These are phyloP conservation scores for Phaseolus lunatus DNA, from an alignment of 306 rosid genomes.

Conservation along the genomic window DNA sequence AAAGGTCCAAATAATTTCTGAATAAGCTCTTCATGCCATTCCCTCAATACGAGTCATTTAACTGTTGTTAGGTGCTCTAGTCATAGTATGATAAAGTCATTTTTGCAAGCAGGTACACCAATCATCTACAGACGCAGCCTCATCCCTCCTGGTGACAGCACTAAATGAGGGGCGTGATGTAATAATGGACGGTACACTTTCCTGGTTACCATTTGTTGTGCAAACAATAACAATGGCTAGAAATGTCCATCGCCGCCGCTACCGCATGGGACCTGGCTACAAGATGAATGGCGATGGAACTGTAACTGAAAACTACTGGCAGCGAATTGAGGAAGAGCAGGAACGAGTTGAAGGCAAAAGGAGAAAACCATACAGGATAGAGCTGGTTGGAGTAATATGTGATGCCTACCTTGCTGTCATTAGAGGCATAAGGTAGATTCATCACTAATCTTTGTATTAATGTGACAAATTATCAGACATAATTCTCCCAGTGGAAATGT, in stretches of 20 bases:
- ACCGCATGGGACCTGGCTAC: conserved; percentile 92
- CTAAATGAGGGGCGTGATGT: conserved; percentile 94
- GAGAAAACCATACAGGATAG: conserved; percentile 96
- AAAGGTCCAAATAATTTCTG: neutral
- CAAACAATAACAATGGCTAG: conserved; percentile 96
- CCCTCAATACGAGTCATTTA: neutral
- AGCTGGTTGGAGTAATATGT: conserved; percentile 95
- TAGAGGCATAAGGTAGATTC: conserved; percentile 82
- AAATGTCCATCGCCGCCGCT: conserved; percentile 93
- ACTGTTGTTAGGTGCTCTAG: conserved; percentile 10
- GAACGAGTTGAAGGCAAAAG: conserved; percentile 71
- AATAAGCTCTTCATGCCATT: neutral
- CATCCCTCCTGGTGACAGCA: conserved; percentile 92
- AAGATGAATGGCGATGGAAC: conserved; percentile 67
- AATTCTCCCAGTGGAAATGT: neutral
- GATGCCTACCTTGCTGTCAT: conserved; percentile 93
- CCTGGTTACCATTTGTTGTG: conserved; percentile 96
- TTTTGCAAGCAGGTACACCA: conserved; percentile 83
- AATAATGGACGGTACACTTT: conserved; percentile 97
- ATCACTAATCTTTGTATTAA: neutral
- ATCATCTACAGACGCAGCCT: conserved; percentile 96
- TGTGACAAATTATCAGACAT: conserved; percentile 7
- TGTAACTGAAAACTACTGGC: conserved; percentile 81
- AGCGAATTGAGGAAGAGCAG: conserved; percentile 73
- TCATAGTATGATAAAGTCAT: conserved; percentile 14